These are phyloP conservation scores for Crithidia expoeki DNA, from an alignment of 208 protist genomes.

Conservation along the genomic window DNA sequence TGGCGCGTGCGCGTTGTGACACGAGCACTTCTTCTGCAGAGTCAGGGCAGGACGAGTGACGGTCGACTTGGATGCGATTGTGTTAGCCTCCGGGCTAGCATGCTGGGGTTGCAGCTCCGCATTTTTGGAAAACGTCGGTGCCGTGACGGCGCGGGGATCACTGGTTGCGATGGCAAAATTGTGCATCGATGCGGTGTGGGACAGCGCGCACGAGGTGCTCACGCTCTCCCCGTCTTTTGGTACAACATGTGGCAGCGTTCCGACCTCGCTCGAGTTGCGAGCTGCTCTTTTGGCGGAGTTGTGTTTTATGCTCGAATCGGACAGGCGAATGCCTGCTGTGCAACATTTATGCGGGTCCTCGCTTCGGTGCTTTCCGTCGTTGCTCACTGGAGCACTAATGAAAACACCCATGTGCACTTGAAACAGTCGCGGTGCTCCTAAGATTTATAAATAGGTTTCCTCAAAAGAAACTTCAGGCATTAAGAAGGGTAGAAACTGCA, in stretches of 20 bases:
- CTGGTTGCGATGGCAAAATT: background rate
- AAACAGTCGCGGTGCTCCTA: background rate
- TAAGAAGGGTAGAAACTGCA: no score
- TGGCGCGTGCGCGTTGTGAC: background rate
- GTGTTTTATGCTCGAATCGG: background rate
- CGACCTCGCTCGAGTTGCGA: background rate
- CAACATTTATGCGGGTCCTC: background rate
- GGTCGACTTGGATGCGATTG: background rate
- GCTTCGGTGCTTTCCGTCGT: background rate
- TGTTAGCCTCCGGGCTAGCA: background rate
- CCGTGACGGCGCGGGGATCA: background rate
- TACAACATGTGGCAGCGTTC: background rate
- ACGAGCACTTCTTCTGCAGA: background rate
- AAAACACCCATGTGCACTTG: no score
- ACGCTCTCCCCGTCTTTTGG: background rate
- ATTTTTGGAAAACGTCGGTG: background rate
- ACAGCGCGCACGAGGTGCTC: background rate
- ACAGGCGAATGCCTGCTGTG: background rate
- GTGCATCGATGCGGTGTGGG: conserved; percentile 1
- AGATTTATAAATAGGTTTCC: background rate
- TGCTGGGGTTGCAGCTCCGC: no score
- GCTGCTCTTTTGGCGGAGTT: background rate
- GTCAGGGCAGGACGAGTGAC: no score
- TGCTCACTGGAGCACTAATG: background rate
- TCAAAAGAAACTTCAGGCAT: no score